These are phyloP conservation scores for Limonomyces culmigenus DNA, from an alignment of 1,284 basidiomycete species.

Conservation along the genomic window DNA sequence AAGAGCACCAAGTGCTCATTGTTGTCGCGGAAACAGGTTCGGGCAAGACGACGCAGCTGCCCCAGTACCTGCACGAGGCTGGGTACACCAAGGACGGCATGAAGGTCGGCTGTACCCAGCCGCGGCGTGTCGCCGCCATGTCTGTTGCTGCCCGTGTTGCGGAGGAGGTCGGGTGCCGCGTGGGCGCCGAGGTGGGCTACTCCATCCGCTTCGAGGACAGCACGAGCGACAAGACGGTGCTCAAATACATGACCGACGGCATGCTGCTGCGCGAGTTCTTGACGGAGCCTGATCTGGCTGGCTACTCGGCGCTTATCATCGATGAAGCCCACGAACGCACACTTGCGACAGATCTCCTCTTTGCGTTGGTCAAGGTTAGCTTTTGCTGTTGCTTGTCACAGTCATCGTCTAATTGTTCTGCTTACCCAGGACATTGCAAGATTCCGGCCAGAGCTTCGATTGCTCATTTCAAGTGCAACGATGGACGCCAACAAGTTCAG, in stretches of 20 bases:
- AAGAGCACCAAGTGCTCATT: constrained; percentile 82
- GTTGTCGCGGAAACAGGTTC: constrained; percentile 92
- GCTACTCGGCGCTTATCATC: constrained; percentile 86
- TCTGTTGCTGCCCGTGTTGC: constrained; percentile 97
- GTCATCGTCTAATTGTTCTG: constrained; percentile 8
- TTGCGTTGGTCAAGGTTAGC: constrained; percentile 90
- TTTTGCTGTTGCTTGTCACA: constrained; percentile 9
- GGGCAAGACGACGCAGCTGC: constrained; percentile 96
- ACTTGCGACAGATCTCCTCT: constrained; percentile 90
- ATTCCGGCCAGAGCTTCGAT: constrained; percentile 80
- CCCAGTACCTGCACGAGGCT: constrained; percentile 95
- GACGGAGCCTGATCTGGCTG: constrained; percentile 87
- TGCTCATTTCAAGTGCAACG: constrained; percentile 92
- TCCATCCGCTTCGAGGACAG: constrained; percentile 99
- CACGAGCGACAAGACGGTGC: constrained; percentile 92
- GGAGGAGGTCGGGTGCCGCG: constrained; percentile 93
- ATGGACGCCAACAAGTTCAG: constrained; percentile 95
- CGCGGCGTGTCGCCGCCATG: constrained; percentile 97
- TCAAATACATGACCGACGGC: constrained; percentile 98
- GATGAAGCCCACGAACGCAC: constrained; percentile 96
- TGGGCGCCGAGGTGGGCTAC: constrained; percentile 96
- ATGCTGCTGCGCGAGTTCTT: constrained; percentile 95
- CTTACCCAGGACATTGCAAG: constrained; percentile 77
- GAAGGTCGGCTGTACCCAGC: constrained; percentile 96
- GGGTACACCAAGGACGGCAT: constrained; percentile 81